Evolutionary conservation across 2,329 filamentous ascomycete genomes (phyloP).

Genomic region (Neonectria coccinea): DNA sequence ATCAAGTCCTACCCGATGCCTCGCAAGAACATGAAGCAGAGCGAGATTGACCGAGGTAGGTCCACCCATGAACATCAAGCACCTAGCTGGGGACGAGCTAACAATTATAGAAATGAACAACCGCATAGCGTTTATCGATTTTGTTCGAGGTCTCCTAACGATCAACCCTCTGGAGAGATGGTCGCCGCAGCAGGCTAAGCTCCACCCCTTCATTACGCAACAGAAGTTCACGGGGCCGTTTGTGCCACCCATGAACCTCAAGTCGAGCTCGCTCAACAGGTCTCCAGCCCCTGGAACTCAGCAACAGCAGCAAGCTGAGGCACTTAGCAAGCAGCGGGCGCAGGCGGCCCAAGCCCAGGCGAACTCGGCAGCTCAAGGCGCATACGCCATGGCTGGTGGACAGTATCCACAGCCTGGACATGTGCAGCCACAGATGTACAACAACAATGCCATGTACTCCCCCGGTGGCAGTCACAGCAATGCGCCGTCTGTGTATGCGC

Average conservation of each 20-base stretch:
- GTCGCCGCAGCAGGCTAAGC: constrained; percentile 96
- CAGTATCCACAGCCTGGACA: constrained; percentile 62
- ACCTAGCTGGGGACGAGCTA: constrained; percentile 18
- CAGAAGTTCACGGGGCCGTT: constrained; percentile 97
- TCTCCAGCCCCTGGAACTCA: constrained; percentile 94
- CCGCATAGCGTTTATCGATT: constrained; percentile 96
- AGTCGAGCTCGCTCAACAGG: constrained; percentile 84
- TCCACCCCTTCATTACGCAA: constrained; percentile 98
- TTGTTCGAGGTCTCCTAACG: constrained; percentile 90
- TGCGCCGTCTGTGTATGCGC: constrained; percentile 79
- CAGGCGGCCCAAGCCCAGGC: constrained; percentile 77
- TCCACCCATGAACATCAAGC: neutral
- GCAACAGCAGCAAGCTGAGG: constrained; percentile 95
- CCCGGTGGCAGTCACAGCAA: constrained; percentile 61
- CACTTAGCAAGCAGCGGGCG: constrained; percentile 90
- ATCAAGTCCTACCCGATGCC: constrained; percentile 99
- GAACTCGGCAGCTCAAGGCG: constrained; percentile 73
- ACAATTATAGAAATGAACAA: constrained; percentile 90
- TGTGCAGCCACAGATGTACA: constrained; percentile 77
- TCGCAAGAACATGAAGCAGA: constrained; percentile 98
- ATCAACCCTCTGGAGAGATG: constrained; percentile 97
- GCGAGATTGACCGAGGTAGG: constrained; percentile 92
- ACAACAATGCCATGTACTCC: constrained; percentile 85
- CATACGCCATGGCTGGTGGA: constrained; percentile 67
- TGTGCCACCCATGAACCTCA: constrained; percentile 96